Percentiles rank a stretch among this genome's conserved stretches.
Evolutionary conservation across 768 basidiomycete species (phyloP).

Genomic region (Suillus occidentalis): DNA sequence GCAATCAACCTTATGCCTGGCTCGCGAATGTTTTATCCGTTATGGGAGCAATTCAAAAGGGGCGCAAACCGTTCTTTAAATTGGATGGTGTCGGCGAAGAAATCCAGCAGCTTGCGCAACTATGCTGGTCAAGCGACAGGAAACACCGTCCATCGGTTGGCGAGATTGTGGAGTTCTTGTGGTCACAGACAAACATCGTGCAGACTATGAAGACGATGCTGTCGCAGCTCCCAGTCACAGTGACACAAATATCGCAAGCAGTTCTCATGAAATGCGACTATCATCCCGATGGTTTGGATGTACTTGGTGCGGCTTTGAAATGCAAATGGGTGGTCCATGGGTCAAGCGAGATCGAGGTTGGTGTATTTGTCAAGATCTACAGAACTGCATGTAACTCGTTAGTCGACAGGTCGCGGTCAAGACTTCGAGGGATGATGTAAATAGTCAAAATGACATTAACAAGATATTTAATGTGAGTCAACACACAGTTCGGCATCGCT

Average conservation of each 20-base stretch:
- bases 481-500: not conserved
- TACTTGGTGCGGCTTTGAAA: not conserved
- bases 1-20: not conserved
- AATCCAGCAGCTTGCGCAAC: not conserved
- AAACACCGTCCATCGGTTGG: not conserved
- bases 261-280: not conserved
- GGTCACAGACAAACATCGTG: not conserved
- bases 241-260: not conserved
- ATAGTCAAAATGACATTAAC: not conserved
- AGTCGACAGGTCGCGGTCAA: not conserved
- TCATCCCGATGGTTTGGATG: not conserved
- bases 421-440: not conserved
- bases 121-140: not conserved
- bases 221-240: not conserved
- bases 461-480: not conserved
- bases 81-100: not conserved
- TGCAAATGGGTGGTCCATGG: not conserved
- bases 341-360: not conserved
- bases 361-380: not conserved
- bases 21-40: rapidly evolving
- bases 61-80: not conserved
- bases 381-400: not conserved
- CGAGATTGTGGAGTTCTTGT: not conserved
- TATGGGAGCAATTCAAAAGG: not conserved
- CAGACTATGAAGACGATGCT: not conserved